phyloP scores from a whole-genome alignment of 352 stramenopile species.

The Globisporangium rhizosaccharum region DNA sequence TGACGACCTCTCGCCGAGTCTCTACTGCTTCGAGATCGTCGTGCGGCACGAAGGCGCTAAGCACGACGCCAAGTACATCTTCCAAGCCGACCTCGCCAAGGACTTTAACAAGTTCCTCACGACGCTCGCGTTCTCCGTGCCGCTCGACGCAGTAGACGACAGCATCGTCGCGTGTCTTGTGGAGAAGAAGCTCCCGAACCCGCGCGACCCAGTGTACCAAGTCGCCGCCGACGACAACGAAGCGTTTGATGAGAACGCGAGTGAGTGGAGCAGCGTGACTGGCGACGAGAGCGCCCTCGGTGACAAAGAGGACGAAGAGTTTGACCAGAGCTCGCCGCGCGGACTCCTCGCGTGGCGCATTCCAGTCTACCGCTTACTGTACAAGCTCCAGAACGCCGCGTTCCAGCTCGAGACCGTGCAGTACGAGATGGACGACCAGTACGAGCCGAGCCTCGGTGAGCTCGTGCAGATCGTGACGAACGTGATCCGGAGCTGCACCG shows the following conservation, averaged over 20 bases:
- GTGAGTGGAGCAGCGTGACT: constrained; percentile 82
- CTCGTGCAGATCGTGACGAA: constrained; percentile 59
- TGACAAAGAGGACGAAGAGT: constrained; percentile 76
- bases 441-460: constrained; percentile 54
- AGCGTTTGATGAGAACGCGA: constrained; percentile 59
- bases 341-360: constrained; percentile 48
- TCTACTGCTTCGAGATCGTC: constrained; percentile 79
- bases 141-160: constrained; percentile 52
- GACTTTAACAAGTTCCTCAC: constrained; percentile 80
- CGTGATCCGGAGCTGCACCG: constrained; percentile 59
- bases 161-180: constrained; percentile 54
- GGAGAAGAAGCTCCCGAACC: constrained; percentile 59
- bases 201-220: constrained; percentile 27
- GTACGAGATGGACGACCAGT: constrained; percentile 78
- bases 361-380: constrained; percentile 60
- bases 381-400: constrained; percentile 65
- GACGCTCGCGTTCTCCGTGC: constrained; percentile 60
- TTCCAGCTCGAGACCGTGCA: constrained; percentile 58
- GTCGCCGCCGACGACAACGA: constrained; percentile 23
- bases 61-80: constrained; percentile 69
- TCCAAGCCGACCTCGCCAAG: constrained; percentile 65
- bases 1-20: constrained; percentile 72
- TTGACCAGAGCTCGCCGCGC: constrained; percentile 31
- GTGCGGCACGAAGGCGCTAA: constrained; percentile 44
- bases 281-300: constrained; percentile 78